Base-by-base conservation (phyloP, 306 rosid species). In the Quillaja saponaria region DNA sequence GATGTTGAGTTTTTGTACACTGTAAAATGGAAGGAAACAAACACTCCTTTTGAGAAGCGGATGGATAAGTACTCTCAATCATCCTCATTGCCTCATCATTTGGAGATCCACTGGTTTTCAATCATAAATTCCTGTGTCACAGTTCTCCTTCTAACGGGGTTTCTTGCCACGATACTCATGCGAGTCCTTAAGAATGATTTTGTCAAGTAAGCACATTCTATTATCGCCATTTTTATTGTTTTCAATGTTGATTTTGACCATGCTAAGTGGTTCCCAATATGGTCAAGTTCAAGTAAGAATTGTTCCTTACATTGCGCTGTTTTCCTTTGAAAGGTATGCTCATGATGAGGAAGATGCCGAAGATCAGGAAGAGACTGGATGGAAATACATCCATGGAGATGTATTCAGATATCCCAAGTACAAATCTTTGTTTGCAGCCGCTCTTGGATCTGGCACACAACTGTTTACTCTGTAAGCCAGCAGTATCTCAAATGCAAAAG, bases 81-180 rank as follows among this genome's bases (percentile, higher is more conserved):
- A 0, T 88, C 90, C 4, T 86, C 95, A 0, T 67, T 86, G 37
- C 89, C 96, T 12, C 97, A 79, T 73, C 96, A 87, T 72, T 68
- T 90, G 78, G 97, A 90, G 74, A 87, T 87, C 70, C 96, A 87
- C 61, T 91, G 96, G 98, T 91, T 88, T 69, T 88, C 92, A 16
- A 88, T 91, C 55, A 86, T 91, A 16, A 86, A 88, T 52, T 91
- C 98, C 0, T 86, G 98, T 11, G 96, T 86, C 34, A 89, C 96
- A 0, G 87, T 88, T 60, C 90, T 91, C 50, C 90, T 88, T 21
- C 79, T 91, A 55, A 88, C 92, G 2, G 98, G 98, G 58, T 84
- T 88, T 57, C 90, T 88, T 13, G 88, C 95, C 28, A 82, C 92
- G 15, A 86, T 88, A 67, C 83, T 84, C 59, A 84, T 88, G 92